Percentiles rank a stretch among this genome's conserved stretches.
Conservation (phyloP, 495 filamentous ascomycete species). For the Corynascus novoguineensis region DNA sequence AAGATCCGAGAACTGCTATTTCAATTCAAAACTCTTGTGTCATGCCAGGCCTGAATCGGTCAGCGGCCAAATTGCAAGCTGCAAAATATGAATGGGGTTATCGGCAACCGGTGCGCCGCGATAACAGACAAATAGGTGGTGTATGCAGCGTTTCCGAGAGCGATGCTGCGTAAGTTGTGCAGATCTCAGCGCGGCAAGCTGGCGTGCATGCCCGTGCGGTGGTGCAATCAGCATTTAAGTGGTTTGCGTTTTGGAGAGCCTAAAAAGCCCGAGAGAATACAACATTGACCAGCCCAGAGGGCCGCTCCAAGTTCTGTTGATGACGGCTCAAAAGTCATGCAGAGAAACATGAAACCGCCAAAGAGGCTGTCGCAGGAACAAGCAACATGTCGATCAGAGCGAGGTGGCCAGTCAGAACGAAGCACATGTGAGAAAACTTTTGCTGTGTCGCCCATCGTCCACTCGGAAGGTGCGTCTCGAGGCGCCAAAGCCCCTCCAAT, state of each 20-base stretch:
- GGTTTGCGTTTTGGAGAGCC: background rate
- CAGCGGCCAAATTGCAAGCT: conserved; percentile 5
- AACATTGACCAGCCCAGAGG: background rate
- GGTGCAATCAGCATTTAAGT: background rate
- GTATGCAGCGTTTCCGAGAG: too few species aligned
- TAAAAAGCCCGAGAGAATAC: background rate
- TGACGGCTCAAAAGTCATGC: conserved; percentile 13
- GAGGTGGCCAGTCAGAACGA: conserved; percentile 20
- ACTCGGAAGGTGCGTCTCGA: conserved; percentile 20
- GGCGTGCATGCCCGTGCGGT: background rate
- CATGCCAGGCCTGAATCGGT: background rate
- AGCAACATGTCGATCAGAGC: conserved; percentile 19
- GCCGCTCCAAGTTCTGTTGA: background rate
- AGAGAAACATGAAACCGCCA: conserved; percentile 31
- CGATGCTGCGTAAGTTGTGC: too few species aligned
- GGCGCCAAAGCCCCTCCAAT: conserved; percentile 12
- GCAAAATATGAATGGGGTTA: background rate
- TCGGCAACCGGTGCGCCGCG: background rate
- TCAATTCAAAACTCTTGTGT: too few species aligned
- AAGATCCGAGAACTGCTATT: background rate
- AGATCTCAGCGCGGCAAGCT: too few species aligned
- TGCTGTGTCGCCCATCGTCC: conserved; percentile 5
- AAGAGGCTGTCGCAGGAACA: conserved; percentile 8
- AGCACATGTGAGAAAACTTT: background rate
- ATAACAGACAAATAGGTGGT: conserved; percentile 7